A percentile compares a stretch with the other conserved stretches of the same genome.
Conservation (phyloP, 208 protist species). For the Vickermania spadyakhi region DNA sequence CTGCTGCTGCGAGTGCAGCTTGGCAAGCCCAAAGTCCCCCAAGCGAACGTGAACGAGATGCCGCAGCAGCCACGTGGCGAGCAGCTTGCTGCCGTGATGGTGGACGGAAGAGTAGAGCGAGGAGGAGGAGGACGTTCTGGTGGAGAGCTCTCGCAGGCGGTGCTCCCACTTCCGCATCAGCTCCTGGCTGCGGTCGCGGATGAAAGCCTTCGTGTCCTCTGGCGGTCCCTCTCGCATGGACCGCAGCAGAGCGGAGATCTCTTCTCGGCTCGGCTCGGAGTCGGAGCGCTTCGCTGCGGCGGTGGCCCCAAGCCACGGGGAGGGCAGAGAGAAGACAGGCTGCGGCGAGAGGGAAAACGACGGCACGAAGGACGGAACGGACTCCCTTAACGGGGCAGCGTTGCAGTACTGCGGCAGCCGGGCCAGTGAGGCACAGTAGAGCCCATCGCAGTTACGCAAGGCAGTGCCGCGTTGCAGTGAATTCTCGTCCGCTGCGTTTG, state of each 20-base stretch:
- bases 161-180: background rate
- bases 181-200: background rate
- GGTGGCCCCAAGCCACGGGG: background rate
- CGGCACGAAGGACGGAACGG: background rate
- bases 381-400: too few relatives aligned
- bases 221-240: background rate
- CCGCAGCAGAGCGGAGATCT: background rate
- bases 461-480: background rate
- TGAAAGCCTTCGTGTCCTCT: background rate
- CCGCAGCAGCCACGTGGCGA: constrained; percentile 27
- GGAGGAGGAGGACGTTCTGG: background rate
- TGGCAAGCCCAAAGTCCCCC: constrained; percentile 76
- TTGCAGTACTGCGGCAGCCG: background rate
- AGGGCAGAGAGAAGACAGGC: background rate
- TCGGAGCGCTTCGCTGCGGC: background rate
- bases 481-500: background rate
- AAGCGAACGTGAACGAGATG: constrained; percentile 62
- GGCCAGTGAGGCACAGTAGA: background rate
- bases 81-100: background rate
- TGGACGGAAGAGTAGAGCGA: background rate
- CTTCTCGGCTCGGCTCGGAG: background rate
- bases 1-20: constrained; percentile 21
- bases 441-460: too few relatives aligned
- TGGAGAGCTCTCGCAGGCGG: background rate
- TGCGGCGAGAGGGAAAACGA: background rate